phyloP scores from a whole-genome alignment of 371 early-diverging fungal genomes.

The Haplosporangium sp. region DNA sequence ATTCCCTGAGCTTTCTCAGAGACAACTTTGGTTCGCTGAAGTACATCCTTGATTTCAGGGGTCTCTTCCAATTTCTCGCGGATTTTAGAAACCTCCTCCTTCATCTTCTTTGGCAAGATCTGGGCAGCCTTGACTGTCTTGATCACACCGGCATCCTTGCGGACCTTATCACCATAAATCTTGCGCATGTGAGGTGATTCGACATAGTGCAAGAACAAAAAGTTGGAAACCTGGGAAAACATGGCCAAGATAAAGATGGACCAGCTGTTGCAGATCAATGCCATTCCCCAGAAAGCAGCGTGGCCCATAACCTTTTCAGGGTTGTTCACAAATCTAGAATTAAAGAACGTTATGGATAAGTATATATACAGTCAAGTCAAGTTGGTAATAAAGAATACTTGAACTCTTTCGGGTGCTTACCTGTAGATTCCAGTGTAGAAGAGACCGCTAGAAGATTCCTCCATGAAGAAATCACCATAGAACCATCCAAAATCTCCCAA shows the following conservation, averaged over 20 bases:
- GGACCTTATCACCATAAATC: conserved; percentile 83
- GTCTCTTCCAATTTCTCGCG: conserved; percentile 38
- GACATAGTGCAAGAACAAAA: conserved; percentile 84
- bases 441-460: conserved; percentile 70
- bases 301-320: conserved; percentile 93
- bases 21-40: conserved; percentile 68
- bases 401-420: conserved; percentile 22
- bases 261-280: conserved; percentile 84
- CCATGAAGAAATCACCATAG: conserved; percentile 90
- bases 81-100: conserved; percentile 61
- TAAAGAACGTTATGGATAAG: no score
- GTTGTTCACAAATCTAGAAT: conserved; percentile 80
- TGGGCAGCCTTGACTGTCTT: conserved; percentile 62
- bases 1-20: conserved; percentile 70
- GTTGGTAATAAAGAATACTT: no score
- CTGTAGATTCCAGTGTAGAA: conserved; percentile 88
- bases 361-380: no score
- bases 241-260: conserved; percentile 83
- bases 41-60: conserved; percentile 59
- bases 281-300: conserved; percentile 90
- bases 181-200: conserved; percentile 79
- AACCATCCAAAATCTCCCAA: conserved; percentile 95
- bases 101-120: conserved; percentile 58
- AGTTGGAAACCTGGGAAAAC: conserved; percentile 82
- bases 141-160: conserved; percentile 82